Conservation (phyloP, 2,329 filamentous ascomycete genomes). For the Aspergillus sergii region DNA sequence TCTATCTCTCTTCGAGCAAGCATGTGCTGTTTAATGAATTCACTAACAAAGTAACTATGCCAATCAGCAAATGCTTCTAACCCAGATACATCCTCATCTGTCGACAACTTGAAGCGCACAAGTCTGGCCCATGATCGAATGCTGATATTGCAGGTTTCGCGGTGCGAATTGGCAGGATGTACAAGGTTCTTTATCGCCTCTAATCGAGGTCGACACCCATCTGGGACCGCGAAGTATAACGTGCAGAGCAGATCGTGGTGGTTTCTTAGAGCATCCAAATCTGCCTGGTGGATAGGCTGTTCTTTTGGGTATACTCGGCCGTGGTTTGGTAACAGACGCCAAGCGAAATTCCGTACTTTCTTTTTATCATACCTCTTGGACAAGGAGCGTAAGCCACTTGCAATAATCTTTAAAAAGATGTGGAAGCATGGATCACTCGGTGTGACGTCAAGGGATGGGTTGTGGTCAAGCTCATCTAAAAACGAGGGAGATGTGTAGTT, state of each 20-base stretch:
- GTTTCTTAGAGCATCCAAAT: slow-evolving; percentile 61
- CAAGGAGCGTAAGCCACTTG: slow-evolving; percentile 53
- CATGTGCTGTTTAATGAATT: slow-evolving; percentile 57
- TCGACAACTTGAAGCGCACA: slow-evolving; percentile 59
- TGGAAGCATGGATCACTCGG: slow-evolving; percentile 59
- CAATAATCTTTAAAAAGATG: slow-evolving; percentile 61
- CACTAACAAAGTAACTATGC: slow-evolving; percentile 56
- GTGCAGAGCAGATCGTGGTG: slow-evolving; percentile 64
- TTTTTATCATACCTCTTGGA: slow-evolving; percentile 51
- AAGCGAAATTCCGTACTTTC: slow-evolving; percentile 59
- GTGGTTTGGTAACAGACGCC: slow-evolving; percentile 62
- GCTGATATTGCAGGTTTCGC: slow-evolving; percentile 61
- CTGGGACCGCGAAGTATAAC: slow-evolving; percentile 60
- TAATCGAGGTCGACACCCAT: slow-evolving; percentile 55
- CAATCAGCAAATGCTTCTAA: slow-evolving; percentile 56
- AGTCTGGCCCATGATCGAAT: slow-evolving; percentile 62
- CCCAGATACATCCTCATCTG: slow-evolving; percentile 48
- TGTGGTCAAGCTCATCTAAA: slow-evolving; percentile 52
- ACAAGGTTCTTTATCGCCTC: slow-evolving; percentile 58
- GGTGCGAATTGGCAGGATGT: slow-evolving; percentile 59
- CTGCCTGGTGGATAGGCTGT: slow-evolving; percentile 53
- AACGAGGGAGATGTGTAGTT: slow-evolving; percentile 56
- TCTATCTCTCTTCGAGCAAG: slow-evolving; percentile 62
- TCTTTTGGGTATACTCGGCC: slow-evolving; percentile 64
- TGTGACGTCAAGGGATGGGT: slow-evolving; percentile 48